Conservation (phyloP, 2,329 filamentous ascomycete genomes). For the Akanthomyces lecanii region DNA sequence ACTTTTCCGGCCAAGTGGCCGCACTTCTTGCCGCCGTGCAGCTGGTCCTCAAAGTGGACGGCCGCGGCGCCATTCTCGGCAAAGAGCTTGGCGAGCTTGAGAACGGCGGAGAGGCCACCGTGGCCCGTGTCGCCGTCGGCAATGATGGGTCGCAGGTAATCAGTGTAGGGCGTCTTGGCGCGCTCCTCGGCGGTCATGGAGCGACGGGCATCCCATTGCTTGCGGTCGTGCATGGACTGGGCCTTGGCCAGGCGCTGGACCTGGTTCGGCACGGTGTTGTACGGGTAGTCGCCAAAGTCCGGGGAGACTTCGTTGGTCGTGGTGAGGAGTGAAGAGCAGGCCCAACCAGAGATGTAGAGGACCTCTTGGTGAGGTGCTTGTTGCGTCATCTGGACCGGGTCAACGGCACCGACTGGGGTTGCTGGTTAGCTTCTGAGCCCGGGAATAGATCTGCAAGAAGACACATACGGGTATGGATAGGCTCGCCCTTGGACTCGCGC, state of each 20-base stretch:
- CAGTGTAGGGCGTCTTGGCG: slow-evolving; percentile 72
- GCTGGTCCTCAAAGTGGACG: slow-evolving; percentile 96
- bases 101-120: slow-evolving; percentile 83
- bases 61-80: slow-evolving; percentile 94
- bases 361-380: slow-evolving; percentile 95
- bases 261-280: slow-evolving; percentile 98
- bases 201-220: slow-evolving; percentile 82
- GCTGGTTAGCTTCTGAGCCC: background rate
- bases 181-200: slow-evolving; percentile 73
- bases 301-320: slow-evolving; percentile 95
- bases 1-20: slow-evolving; percentile 96
- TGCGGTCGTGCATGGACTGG: slow-evolving; percentile 93
- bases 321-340: slow-evolving; percentile 88
- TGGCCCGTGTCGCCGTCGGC: slow-evolving; percentile 96
- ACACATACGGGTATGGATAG: slow-evolving; percentile 81
- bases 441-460: background rate
- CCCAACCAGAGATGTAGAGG: slow-evolving; percentile 95
- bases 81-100: slow-evolving; percentile 96
- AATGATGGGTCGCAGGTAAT: slow-evolving; percentile 92
- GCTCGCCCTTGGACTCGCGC: slow-evolving; percentile 71
- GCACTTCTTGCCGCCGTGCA: slow-evolving; percentile 98
- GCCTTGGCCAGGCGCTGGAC: slow-evolving; percentile 95
- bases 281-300: slow-evolving; percentile 97
- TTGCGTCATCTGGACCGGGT: slow-evolving; percentile 99
- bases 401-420: slow-evolving; percentile 84